Evolutionary conservation across 2,329 filamentous ascomycete genomes (phyloP), one percentile per base, ranked within the genome.

Genomic region (Aspergillus quadrilineatus): DNA sequence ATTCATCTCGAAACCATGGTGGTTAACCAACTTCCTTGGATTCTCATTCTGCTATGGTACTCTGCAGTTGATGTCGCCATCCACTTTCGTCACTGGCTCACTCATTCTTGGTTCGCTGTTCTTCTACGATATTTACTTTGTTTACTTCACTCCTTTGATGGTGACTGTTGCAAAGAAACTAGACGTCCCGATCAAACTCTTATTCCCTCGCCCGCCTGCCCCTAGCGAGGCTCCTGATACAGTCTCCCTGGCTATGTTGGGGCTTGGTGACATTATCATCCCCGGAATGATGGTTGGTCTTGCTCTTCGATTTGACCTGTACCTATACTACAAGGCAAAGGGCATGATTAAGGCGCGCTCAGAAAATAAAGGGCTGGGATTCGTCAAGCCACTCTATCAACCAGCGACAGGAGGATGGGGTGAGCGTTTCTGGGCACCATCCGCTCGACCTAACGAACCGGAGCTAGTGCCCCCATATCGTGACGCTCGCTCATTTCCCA

Each of bases 201-300:
- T 94, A 4, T 95, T 96, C 60, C 87, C 89, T 1, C 82, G 83
- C n/a, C 86, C 87, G 6, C 71, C 78, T 3, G 69, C 74, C 34
- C 71, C 79, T n/a, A 72, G 72, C 6, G 73, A 77, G n/a, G 75
- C 76, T 10, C 69, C 76, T 6, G 69, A 69, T 48, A 69, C 70
- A 4, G 66, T 73, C 39, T 72, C 78, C 28, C 68, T 82, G 63
- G 82, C 90, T 52, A 96, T 97, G 83, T 85, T 99, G 6, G 93
- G 93, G 0, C 81, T 97, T 0, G 93, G 93, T n/a, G 93, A 99
- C 69, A 89, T 99, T 56, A 89, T 96, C 1, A 80, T 99, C 3
- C 93, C 93, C 0, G 94, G 93, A 7, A 91, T 97, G 67, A 87
- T 97, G 75, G 88, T 97, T 60, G 90, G 85, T 1, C 82, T 97